Percentiles rank a stretch among this genome's conserved stretches.
Evolutionary conservation across 2,329 filamentous ascomycete genomes (phyloP).

Genomic region (Elsinoe necatrix): DNA sequence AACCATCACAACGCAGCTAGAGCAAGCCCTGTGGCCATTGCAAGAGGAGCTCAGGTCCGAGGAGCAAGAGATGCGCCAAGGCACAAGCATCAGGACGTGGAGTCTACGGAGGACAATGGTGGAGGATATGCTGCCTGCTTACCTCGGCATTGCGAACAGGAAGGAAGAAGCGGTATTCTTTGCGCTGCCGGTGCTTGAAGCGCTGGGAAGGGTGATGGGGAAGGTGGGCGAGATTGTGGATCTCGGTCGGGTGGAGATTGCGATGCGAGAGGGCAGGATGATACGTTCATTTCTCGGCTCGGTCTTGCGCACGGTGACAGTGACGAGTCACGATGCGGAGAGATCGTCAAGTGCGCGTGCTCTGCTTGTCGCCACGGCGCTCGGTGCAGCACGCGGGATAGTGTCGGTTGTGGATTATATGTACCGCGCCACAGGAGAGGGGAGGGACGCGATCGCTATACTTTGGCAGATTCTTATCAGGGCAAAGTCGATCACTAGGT

Average conservation of each 20-base stretch:
- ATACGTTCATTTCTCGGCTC: background rate
- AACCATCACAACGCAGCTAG: constrained; percentile 46
- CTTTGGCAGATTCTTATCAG: background rate
- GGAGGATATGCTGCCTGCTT: constrained; percentile 9
- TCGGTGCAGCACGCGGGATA: background rate
- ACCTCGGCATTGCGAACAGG: background rate
- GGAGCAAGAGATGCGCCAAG: background rate
- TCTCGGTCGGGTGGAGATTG: background rate
- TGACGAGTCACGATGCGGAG: background rate
- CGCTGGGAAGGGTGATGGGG: background rate
- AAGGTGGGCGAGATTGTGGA: background rate
- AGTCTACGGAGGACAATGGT: background rate
- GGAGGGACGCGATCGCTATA: background rate
- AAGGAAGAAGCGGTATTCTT: background rate
- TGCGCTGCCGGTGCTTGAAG: background rate
- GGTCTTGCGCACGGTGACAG: background rate
- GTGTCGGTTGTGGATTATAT: background rate
- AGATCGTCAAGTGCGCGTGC: background rate
- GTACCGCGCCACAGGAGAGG: background rate
- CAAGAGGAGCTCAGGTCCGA: background rate
- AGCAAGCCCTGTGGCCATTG: background rate
- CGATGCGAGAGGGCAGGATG: background rate
- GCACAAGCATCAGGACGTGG: background rate
- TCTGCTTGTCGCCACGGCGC: background rate
- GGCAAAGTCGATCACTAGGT: background rate